Evolutionary conservation across 805 yeast species (phyloP), one percentile per base, ranked within the genome.

Genomic region (Lachancea waltii): DNA sequence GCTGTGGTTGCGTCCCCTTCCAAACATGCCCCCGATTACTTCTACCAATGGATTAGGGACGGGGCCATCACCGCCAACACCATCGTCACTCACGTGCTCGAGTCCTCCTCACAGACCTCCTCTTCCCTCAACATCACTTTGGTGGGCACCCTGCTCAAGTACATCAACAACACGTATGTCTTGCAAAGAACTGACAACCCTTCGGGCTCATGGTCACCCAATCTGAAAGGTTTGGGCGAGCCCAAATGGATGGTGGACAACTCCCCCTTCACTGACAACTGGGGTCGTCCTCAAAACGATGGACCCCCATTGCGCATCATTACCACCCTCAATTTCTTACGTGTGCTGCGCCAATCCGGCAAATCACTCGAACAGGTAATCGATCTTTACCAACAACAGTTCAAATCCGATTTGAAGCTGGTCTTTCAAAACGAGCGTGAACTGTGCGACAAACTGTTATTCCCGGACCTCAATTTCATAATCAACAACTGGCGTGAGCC

Each of bases 251-350:
- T 70, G 56, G 75, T 79, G 3, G 73, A 85, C 54, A 79, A 81
- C 17, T 50, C 75, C 0, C 67, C 83, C 1, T 90, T 82, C 51
- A 58, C 59, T 5, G 79, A 65, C 2, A 57, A 65, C 24, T 90
- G 97, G 97, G 97, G 97, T 2, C 69, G 97, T 49, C 97, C 97
- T 1, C 97, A 90, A 62, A 73, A 86, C 43, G 97, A 90, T 58
- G 97, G 97, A 0, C 96, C 97, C 1, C 89, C 94, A 1, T 67
- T 90, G 41, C 70, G 97, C 50, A 70, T 79, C 8, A 70, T 81
- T 40, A 72, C 95, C 1, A 68, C 80, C 16, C 58, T 74, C 26
- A 72, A 72, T 44, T 84, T 75, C 54, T 48, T 84, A 42, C 60
- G 64, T 16, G 48, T 70, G 3, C 58, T 79, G 42, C 48, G 59